phyloP scores from a whole-genome alignment of 2,329 filamentous ascomycete species.

The Venturia oleaginea region DNA sequence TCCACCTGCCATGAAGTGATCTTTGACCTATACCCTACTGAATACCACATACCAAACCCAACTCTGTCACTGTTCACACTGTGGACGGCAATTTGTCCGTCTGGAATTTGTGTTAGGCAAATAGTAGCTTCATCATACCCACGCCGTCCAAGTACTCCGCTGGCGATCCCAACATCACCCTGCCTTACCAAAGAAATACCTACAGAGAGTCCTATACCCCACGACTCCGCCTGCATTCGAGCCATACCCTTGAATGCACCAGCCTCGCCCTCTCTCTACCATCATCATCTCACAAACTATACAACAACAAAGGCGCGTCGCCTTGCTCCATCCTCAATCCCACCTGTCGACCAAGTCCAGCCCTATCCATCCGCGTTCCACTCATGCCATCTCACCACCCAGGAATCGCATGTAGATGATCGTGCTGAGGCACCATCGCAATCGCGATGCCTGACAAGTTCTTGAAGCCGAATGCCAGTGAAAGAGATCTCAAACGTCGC shows the following conservation, averaged over 20 bases:
- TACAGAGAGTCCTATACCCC: not conserved
- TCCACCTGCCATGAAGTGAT: not conserved
- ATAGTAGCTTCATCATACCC: no score
- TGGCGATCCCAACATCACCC: not conserved
- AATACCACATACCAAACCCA: not conserved
- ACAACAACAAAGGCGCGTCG: slow-evolving; percentile 2
- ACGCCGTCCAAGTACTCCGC: not conserved
- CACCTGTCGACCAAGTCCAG: slow-evolving; percentile 19
- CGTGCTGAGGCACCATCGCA: slow-evolving; percentile 18
- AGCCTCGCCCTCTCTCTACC: not conserved
- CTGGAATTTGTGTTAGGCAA: not conserved
- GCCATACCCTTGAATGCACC: not conserved
- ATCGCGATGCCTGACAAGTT: slow-evolving; percentile 32
- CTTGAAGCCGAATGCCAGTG: slow-evolving; percentile 25
- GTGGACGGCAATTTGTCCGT: not conserved
- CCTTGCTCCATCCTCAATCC: slow-evolving; percentile 14
- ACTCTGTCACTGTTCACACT: not conserved
- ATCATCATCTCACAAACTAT: not conserved
- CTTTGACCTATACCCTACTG: not conserved
- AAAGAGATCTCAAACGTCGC: slow-evolving; percentile 34
- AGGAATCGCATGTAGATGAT: slow-evolving; percentile 25
- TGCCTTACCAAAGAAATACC: not conserved
- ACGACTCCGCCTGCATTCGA: not conserved
- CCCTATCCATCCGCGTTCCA: slow-evolving; percentile 26
- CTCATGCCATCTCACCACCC: slow-evolving; percentile 14